Percentiles rank a stretch among this genome's conserved stretches.
phyloP scores from a whole-genome alignment of 768 basidiomycete genomes.

The Xanthoconium stramineum region DNA sequence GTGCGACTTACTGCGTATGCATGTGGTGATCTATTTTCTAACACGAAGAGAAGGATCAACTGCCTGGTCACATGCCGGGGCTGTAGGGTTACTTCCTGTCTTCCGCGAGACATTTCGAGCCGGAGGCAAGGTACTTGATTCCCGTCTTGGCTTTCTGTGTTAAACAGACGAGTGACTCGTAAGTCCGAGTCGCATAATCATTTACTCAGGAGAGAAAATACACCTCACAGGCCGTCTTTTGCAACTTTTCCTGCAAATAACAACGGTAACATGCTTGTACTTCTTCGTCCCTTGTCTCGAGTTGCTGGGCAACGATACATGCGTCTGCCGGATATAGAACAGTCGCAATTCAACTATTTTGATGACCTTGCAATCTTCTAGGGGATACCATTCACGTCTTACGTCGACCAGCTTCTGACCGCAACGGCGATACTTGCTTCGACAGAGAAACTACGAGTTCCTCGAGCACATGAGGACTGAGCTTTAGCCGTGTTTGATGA shows the following conservation, averaged over 20 bases:
- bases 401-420: no score
- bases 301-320: constrained; percentile 45
- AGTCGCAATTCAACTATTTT: constrained; percentile 57
- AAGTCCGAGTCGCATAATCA: not conserved
- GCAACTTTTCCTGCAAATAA: constrained; percentile 76
- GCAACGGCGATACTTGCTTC: no score
- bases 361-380: constrained; percentile 45
- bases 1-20: constrained; percentile 78
- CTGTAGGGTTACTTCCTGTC: constrained; percentile 54
- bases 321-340: constrained; percentile 65
- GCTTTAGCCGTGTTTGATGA: no score
- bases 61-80: constrained; percentile 53
- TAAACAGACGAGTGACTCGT: not conserved
- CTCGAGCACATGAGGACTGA: no score
- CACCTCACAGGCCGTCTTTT: constrained; percentile 68
- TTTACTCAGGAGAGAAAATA: constrained; percentile 20
- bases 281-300: constrained; percentile 67
- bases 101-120: constrained; percentile 54
- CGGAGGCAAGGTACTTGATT: constrained; percentile 89
- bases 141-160: constrained; percentile 92
- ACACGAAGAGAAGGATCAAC: not conserved
- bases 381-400: no score
- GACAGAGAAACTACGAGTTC: no score
- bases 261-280: constrained; percentile 54
- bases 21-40: constrained; percentile 82